Conservation (phyloP, 768 basidiomycete genomes). For the Mycena crocata region DNA sequence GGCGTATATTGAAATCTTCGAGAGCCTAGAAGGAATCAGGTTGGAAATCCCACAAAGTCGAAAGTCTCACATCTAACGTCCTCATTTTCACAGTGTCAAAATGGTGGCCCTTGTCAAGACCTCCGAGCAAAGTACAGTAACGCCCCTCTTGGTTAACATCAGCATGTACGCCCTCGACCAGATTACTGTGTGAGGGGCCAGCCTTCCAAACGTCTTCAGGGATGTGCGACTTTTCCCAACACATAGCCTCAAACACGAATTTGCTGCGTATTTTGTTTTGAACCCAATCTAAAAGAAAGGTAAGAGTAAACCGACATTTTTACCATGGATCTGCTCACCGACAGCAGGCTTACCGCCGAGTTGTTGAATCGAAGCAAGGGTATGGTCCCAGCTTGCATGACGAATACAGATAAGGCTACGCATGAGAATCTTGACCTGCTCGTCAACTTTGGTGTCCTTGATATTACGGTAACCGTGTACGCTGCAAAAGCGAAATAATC, state of each 20-base stretch:
- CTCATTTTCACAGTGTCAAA: constrained; percentile 32
- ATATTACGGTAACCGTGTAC: constrained; percentile 13
- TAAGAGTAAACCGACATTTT: neutral
- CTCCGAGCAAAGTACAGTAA: constrained; percentile 32
- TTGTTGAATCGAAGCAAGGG: neutral
- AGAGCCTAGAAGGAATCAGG: constrained; percentile 4
- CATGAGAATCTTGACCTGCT: constrained; percentile 16
- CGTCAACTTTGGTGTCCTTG: neutral
- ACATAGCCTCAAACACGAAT: constrained; percentile 33
- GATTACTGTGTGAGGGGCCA: constrained; percentile 28
- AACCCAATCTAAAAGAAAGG: constrained; percentile 31
- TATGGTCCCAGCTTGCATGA: constrained; percentile 18
- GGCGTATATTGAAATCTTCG: constrained; percentile 16
- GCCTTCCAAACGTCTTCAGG: constrained; percentile 34
- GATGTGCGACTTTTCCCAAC: constrained; percentile 37
- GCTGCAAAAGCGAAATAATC: constrained; percentile 13
- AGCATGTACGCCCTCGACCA: constrained; percentile 20
- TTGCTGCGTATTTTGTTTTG: constrained; percentile 22
- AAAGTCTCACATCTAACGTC: constrained; percentile 18
- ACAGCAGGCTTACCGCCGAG: constrained; percentile 13
- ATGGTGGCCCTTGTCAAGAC: constrained; percentile 28
- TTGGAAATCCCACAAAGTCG: neutral
- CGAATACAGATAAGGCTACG: constrained; percentile 5
- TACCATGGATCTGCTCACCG: neutral
- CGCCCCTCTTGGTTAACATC: constrained; percentile 34